Percentiles rank a stretch among this genome's conserved stretches.
Conservation (phyloP, 352 stramenopile species). For the Phytophthora parvispora region DNA sequence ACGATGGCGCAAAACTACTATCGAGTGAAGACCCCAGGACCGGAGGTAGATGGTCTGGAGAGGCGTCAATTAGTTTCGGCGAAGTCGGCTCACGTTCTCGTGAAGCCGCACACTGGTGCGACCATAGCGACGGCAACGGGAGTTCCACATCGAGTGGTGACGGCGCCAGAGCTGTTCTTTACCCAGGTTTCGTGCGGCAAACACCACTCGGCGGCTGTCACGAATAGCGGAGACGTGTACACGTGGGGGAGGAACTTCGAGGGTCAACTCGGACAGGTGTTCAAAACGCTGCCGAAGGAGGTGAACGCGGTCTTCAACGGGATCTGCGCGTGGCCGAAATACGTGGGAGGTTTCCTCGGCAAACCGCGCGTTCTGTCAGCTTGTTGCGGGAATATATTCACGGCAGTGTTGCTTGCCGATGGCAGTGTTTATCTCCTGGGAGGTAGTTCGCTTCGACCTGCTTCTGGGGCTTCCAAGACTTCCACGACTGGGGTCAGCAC, state of each 20-base stretch:
- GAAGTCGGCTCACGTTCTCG: conserved; percentile 3
- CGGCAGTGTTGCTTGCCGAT: conserved; percentile 65
- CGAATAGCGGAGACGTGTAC: conserved; percentile 86
- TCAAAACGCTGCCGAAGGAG: conserved; percentile 38
- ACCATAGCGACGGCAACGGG: conserved; percentile 31
- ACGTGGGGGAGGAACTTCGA: conserved; percentile 92
- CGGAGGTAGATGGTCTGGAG: conserved; percentile 20
- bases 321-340: conserved; percentile 84
- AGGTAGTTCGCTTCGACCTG: conserved; percentile 59
- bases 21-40: conserved; percentile 17
- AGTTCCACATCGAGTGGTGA: conserved; percentile 42
- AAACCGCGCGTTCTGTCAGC: conserved; percentile 53
- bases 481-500: conserved; percentile 18
- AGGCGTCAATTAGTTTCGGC: conserved; percentile 1
- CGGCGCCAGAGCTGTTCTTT: conserved; percentile 62
- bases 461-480: conserved; percentile 10
- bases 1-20: conserved; percentile 11
- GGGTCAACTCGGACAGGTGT: conserved; percentile 83
- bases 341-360: conserved; percentile 66
- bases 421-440: conserved; percentile 86
- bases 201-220: conserved; percentile 80
- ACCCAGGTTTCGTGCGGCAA: conserved; percentile 74
- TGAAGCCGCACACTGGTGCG: background rate
- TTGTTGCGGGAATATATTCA: conserved; percentile 86
- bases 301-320: conserved; percentile 49